Evolutionary conservation across 2,329 filamentous ascomycete genomes (phyloP).

Genomic region (Colletotrichum tabaci): DNA sequence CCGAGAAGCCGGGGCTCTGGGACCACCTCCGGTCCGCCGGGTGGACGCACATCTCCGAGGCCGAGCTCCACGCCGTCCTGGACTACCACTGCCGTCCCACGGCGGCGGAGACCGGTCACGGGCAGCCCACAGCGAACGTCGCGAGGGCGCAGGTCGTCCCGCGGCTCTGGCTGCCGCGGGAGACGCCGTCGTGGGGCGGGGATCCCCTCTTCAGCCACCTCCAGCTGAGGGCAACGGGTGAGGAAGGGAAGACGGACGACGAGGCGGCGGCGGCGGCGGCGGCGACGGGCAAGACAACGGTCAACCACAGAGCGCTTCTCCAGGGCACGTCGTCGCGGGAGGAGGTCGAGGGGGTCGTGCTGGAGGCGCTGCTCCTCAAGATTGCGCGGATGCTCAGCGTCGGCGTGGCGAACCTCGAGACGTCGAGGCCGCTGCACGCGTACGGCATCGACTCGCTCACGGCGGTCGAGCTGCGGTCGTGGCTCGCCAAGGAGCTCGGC

Average conservation of each 20-base stretch:
- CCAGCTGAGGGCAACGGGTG: background rate
- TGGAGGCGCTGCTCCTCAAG: constrained; percentile 46
- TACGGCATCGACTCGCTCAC: constrained; percentile 50
- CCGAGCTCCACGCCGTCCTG: constrained; percentile 46
- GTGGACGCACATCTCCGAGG: constrained; percentile 44
- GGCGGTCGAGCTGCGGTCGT: constrained; percentile 58
- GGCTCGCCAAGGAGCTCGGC: constrained; percentile 62
- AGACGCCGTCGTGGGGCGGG: constrained; percentile 44
- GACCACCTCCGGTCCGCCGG: constrained; percentile 44
- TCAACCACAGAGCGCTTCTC: constrained; percentile 43
- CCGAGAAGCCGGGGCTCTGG: constrained; percentile 57
- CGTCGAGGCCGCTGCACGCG: constrained; percentile 40
- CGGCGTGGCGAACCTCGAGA: constrained; percentile 44
- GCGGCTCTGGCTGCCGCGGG: constrained; percentile 45
- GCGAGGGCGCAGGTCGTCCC: constrained; percentile 46
- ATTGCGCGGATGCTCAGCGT: constrained; percentile 46
- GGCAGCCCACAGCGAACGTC: background rate
- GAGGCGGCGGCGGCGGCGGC: too few relatives aligned
- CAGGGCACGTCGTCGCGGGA: constrained; percentile 43
- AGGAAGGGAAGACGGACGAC: background rate
- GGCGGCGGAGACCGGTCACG: background rate
- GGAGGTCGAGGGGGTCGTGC: constrained; percentile 45
- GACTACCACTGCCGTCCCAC: constrained; percentile 46
- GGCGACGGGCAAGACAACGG: constrained; percentile 30
- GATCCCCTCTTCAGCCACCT: constrained; percentile 47